Evolutionary conservation across 2,329 filamentous ascomycete genomes (phyloP).

Genomic region (Aureobasidium sp.): DNA sequence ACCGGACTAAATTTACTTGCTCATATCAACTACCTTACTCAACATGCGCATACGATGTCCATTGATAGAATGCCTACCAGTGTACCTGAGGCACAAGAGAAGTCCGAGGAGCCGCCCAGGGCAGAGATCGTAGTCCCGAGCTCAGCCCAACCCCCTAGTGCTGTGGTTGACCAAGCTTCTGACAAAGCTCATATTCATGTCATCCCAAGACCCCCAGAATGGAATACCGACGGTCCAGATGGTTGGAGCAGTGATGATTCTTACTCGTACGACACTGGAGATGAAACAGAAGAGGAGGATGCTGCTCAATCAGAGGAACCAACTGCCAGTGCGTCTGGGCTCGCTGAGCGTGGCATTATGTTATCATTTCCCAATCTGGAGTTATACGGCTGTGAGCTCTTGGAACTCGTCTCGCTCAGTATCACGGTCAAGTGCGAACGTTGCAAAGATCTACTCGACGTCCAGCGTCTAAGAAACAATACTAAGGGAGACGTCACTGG

Average conservation of each 20-base stretch:
- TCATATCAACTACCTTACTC: conserved; percentile 64
- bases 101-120: not conserved
- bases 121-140: not conserved
- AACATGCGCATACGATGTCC: conserved; percentile 61
- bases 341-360: conserved; percentile 60
- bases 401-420: conserved; percentile 58
- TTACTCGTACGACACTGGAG: conserved; percentile 39
- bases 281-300: conserved; percentile 38
- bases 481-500: conserved; percentile 31
- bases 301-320: conserved; percentile 23
- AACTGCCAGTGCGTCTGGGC: conserved; percentile 29
- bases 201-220: conserved; percentile 71
- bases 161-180: conserved; percentile 12
- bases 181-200: conserved; percentile 59
- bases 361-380: conserved; percentile 72
- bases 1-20: conserved; percentile 58
- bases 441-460: conserved; percentile 65
- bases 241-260: conserved; percentile 29
- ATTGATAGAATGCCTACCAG: conserved; percentile 18
- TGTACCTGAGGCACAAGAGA: not conserved
- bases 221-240: conserved; percentile 36
- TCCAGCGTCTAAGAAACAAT: conserved; percentile 55
- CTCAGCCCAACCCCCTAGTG: not conserved
- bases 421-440: conserved; percentile 69
- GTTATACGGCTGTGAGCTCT: conserved; percentile 65